These are phyloP conservation scores for Fusarium nodosum DNA, from an alignment of 2,329 filamentous ascomycete genomes.

Conservation along the genomic window DNA sequence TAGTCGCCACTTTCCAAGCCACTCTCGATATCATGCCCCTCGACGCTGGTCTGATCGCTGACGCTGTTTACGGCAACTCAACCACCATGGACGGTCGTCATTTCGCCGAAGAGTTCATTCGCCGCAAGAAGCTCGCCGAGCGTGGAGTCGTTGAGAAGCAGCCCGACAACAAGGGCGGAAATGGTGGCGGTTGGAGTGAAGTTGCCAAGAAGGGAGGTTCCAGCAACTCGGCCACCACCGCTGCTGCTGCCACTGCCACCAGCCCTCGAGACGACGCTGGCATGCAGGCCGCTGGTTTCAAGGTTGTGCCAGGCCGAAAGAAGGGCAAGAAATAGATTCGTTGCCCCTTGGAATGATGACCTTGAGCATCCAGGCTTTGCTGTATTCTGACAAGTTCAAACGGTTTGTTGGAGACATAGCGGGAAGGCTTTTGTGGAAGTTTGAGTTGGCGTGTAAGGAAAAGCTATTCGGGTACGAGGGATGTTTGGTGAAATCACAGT, in stretches of 20 bases:
- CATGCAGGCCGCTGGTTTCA: slow-evolving; percentile 75
- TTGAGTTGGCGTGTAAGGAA: neutral
- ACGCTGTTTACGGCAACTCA: slow-evolving; percentile 88
- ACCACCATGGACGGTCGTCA: slow-evolving; percentile 92
- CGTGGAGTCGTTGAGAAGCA: slow-evolving; percentile 88
- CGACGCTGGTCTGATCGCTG: slow-evolving; percentile 85
- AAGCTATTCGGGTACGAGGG: neutral
- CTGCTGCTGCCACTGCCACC: slow-evolving; percentile 20
- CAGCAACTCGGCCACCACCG: slow-evolving; percentile 47
- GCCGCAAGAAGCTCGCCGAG: slow-evolving; percentile 92
- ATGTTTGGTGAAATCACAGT: slow-evolving; percentile 1
- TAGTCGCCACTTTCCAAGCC: slow-evolving; percentile 85
- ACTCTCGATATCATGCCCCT: slow-evolving; percentile 81
- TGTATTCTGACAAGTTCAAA: neutral
- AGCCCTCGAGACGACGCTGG: slow-evolving; percentile 60
- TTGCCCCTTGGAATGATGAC: slow-evolving; percentile 22
- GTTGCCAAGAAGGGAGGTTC: slow-evolving; percentile 91
- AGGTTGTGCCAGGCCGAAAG: slow-evolving; percentile 92
- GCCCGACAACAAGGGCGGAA: slow-evolving; percentile 62
- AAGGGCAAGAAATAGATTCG: slow-evolving; percentile 80
- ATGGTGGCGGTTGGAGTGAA: slow-evolving; percentile 88
- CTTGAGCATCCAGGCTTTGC: slow-evolving; percentile 10
- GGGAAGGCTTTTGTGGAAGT: neutral
- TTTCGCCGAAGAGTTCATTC: slow-evolving; percentile 94
- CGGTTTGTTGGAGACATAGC: neutral